Evolutionary conservation across 108 stramenopile species (phyloP).

Genomic region (Nannochloropsis oceanica): DNA sequence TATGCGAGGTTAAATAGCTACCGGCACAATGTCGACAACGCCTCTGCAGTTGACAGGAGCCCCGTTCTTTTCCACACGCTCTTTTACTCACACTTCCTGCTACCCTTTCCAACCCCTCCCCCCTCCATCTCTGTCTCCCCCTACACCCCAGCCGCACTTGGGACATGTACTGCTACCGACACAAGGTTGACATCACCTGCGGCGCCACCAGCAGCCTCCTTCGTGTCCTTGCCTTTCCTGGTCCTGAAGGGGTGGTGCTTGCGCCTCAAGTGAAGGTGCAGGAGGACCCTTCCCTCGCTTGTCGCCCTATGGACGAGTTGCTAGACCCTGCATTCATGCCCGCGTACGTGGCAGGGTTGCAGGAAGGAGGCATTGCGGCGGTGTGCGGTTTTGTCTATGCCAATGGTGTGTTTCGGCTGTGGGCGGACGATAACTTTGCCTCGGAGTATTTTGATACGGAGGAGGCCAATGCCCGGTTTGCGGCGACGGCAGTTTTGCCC

Average conservation of each 20-base stretch:
- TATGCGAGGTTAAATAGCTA: too few species aligned
- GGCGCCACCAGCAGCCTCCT: background rate
- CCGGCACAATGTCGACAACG: too few species aligned
- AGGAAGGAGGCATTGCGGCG: background rate
- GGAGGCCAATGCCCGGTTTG: background rate
- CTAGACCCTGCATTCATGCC: background rate
- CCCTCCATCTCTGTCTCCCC: background rate
- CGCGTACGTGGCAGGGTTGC: background rate
- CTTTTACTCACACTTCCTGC: background rate
- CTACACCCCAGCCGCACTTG: background rate
- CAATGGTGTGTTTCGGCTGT: background rate
- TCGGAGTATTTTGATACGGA: background rate
- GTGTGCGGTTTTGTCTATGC: background rate
- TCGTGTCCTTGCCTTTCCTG: background rate
- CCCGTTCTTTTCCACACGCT: too few species aligned
- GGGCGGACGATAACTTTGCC: background rate
- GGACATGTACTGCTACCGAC: background rate
- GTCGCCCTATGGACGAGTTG: background rate
- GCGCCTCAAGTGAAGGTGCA: background rate
- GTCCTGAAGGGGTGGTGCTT: background rate
- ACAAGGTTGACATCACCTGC: background rate
- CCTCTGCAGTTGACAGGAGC: too few species aligned
- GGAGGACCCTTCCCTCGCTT: background rate
- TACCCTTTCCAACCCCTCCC: background rate
- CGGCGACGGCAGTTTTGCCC: background rate